These are phyloP conservation scores for Tetrapisispora fleetii DNA, from an alignment of 805 yeast species.

Conservation along the genomic window DNA sequence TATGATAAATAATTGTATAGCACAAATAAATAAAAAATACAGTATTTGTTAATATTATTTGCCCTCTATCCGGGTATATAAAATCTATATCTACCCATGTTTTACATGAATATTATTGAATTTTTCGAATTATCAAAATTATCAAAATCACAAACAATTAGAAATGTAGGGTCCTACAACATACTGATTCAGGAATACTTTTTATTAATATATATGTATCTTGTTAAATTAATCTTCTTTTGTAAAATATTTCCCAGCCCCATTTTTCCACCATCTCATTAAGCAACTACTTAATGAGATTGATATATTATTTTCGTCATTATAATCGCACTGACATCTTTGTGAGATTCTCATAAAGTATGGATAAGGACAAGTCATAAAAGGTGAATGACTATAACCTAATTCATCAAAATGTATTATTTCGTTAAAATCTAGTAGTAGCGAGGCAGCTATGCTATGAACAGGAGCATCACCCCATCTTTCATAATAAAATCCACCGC, in stretches of 20 bases:
- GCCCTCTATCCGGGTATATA: not conserved
- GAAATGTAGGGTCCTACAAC: too few relatives aligned
- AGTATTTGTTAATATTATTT: not conserved
- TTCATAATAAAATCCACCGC: constrained; percentile 77
- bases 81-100: not conserved
- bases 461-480: constrained; percentile 97
- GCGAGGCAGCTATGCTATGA: constrained; percentile 60
- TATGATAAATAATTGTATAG: not conserved
- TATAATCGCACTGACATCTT: constrained; percentile 52
- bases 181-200: too few relatives aligned
- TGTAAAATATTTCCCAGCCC: constrained; percentile 35
- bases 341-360: constrained; percentile 40
- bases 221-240: constrained; percentile 5
- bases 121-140: too few relatives aligned
- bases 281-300: constrained; percentile 49
- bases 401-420: constrained; percentile 73
- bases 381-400: constrained; percentile 72
- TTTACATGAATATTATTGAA: not conserved
- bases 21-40: not conserved
- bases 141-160: too few relatives aligned
- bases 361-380: constrained; percentile 52
- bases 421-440: constrained; percentile 49
- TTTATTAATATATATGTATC: constrained; percentile 6
- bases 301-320: constrained; percentile 35
- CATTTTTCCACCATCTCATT: constrained; percentile 70